Base-by-base conservation (phyloP, 1,284 basidiomycete genomes). In the Rhodotorula sp. region DNA sequence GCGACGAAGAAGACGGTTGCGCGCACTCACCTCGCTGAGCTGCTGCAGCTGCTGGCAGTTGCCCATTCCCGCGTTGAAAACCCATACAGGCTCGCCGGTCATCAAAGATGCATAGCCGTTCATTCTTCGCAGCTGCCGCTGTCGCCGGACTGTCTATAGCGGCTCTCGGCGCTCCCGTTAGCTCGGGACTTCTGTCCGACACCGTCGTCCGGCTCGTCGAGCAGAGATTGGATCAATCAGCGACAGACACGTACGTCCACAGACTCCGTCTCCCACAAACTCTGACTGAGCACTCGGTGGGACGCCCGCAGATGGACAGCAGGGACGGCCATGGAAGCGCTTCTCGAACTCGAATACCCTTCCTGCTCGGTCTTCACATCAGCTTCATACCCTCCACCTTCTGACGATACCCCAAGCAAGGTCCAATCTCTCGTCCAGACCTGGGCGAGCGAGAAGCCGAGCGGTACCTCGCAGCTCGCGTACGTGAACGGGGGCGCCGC, bases 291-390 rank as follows among this genome's bases (percentile, higher is more conserved):
- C 19, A 8, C 21, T 18, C 19, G 3, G n/a, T 7, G 34, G 2
- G 15, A 2, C 28, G 10, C 4, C 8, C 12, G 54, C 76, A 91
- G 89, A 76, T 93, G 91, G 91, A 90, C 92, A 79, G 84, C 90
- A 58, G 90, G 90, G n/a, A 90, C 90, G 1, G 85, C 87, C 59
- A 83, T 88, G 6, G 84, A 92, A 80, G 87, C 91, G 0, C 84
- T 91, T 63, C 83, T 89, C 62, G 90, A 92, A 79, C 83, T 86
- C 71, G 85, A 88, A 76, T 86, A 87, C 47, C 86, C 88, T 0
- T 76, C 82, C 21, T 86, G 87, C 77, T 88, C 88, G 50, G 88
- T 90, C 55, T 86, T 89, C 76, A 84, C 84, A 43, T 48, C 55
- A 2, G 8, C 60, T 3, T 89, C 54, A 85, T 89, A 77, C 84